A percentile compares a stretch with the other conserved stretches of the same genome.
Conservation (phyloP, 148 eudicot species). For the Limonium bicolor region DNA sequence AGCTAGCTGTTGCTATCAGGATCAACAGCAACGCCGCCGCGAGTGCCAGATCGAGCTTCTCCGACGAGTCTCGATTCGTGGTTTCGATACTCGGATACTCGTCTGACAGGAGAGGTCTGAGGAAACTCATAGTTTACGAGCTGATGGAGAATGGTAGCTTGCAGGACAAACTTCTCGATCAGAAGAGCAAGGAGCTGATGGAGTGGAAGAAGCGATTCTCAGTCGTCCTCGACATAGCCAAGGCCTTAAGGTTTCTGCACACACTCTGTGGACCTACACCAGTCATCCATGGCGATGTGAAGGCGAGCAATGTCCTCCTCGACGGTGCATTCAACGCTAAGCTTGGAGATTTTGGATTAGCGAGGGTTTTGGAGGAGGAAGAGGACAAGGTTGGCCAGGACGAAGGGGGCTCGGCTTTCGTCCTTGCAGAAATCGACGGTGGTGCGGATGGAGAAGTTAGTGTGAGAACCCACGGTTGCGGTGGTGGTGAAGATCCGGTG, state of each 20-base stretch:
- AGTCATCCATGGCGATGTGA: constrained; percentile 80
- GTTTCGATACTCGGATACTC: constrained; percentile 58
- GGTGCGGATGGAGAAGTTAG: constrained; percentile 12
- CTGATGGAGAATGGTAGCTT: constrained; percentile 71
- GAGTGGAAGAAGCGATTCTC: constrained; percentile 41
- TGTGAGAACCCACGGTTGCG: constrained; percentile 15
- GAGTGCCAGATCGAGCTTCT: too few species aligned
- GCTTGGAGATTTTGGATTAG: constrained; percentile 85
- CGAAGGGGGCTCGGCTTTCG: too few species aligned
- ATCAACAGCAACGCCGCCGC: constrained; percentile 15
- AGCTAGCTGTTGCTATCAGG: constrained; percentile 39
- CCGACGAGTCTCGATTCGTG: constrained; percentile 14
- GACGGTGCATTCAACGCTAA: constrained; percentile 56
- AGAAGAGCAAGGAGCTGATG: constrained; percentile 45
- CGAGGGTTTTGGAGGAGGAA: constrained; percentile 27
- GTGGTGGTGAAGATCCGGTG: constrained; percentile 36
- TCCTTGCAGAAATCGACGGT: constrained; percentile 13
- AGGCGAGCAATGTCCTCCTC: constrained; percentile 69
- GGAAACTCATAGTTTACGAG: constrained; percentile 54
- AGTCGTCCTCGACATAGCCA: constrained; percentile 40
- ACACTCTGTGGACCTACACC: constrained; percentile 30
- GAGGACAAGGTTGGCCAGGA: too few species aligned
- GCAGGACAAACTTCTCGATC: constrained; percentile 61
- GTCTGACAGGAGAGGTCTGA: constrained; percentile 14
- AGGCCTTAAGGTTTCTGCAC: constrained; percentile 49